phyloP scores from a whole-genome alignment of 768 basidiomycete species.

The Russula lepida region DNA sequence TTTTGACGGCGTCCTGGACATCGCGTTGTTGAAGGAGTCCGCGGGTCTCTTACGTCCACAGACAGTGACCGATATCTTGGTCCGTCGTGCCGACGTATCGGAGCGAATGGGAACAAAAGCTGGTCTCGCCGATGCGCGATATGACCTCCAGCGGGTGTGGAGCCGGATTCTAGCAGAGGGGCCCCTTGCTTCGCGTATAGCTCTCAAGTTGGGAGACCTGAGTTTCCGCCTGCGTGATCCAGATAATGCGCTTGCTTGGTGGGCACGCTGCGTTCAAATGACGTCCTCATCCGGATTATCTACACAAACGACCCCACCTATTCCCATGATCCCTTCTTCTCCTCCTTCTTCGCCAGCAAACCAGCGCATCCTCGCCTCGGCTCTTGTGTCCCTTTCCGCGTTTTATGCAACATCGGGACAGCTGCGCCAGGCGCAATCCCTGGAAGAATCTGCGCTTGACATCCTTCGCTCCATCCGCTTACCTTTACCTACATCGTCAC shows the following conservation, averaged over 20 bases:
- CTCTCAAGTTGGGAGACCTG: slow-evolving; percentile 62
- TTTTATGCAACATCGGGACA: slow-evolving; percentile 54
- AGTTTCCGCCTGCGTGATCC: slow-evolving; percentile 45
- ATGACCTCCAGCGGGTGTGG: slow-evolving; percentile 54
- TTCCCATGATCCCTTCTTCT: slow-evolving; percentile 29
- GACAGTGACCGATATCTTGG: slow-evolving; percentile 47
- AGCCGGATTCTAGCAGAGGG: slow-evolving; percentile 33
- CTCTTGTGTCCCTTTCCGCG: slow-evolving; percentile 64
- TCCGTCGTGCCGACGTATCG: slow-evolving; percentile 46
- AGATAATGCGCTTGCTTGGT: slow-evolving; percentile 57
- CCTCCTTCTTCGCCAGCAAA: slow-evolving; percentile 49
- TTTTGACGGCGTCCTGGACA: slow-evolving; percentile 40
- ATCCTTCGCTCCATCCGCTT: slow-evolving; percentile 47
- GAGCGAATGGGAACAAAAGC: slow-evolving; percentile 51
- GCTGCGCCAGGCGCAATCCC: slow-evolving; percentile 43
- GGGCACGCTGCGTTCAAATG: slow-evolving; percentile 49
- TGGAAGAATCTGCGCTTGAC: slow-evolving; percentile 48
- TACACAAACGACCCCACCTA: slow-evolving; percentile 16
- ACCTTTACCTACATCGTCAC: slow-evolving; percentile 38
- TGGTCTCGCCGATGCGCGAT: slow-evolving; percentile 44
- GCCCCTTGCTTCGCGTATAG: slow-evolving; percentile 43
- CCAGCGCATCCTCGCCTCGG: slow-evolving; percentile 53
- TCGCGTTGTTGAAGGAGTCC: slow-evolving; percentile 35
- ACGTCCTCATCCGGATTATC: slow-evolving; percentile 28
- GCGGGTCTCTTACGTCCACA: slow-evolving; percentile 38